Evolutionary conservation across 2,329 filamentous ascomycete genomes (phyloP).

Genomic region (Pyricularia pennisetigena): DNA sequence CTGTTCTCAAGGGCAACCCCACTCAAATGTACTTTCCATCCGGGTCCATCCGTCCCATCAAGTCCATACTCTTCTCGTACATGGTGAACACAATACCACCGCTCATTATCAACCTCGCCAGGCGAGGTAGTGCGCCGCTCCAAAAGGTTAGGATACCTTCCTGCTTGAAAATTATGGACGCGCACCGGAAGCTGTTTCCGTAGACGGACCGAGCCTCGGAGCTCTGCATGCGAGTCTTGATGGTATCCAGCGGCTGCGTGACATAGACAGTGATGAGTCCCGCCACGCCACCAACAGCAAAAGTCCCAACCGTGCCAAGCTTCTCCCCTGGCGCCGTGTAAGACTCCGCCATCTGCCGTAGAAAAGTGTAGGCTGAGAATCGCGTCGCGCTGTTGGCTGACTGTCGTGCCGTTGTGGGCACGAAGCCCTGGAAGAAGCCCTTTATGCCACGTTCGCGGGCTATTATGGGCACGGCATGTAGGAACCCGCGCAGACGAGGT

Average conservation of each 20-base stretch:
- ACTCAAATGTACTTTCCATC: conserved; percentile 68
- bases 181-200: conserved; percentile 81
- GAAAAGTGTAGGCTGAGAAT: conserved; percentile 81
- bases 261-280: conserved; percentile 84
- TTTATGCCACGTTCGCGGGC: conserved; percentile 76
- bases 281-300: conserved; percentile 80
- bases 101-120: conserved; percentile 79
- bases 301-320: conserved; percentile 77
- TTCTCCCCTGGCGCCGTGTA: conserved; percentile 95
- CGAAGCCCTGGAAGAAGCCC: conserved; percentile 95
- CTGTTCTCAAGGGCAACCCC: background rate
- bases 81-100: conserved; percentile 98
- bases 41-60: conserved; percentile 72
- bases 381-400: conserved; percentile 88
- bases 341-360: conserved; percentile 84
- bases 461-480: conserved; percentile 83
- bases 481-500: conserved; percentile 82
- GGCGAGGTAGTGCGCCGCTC: conserved; percentile 80
- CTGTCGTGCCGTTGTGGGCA: conserved; percentile 89
- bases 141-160: conserved; percentile 88
- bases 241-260: conserved; percentile 71
- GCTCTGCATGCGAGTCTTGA: conserved; percentile 98
- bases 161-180: conserved; percentile 71
- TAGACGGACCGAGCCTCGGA: conserved; percentile 75
- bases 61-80: conserved; percentile 94